Base-by-base conservation (phyloP, 148 eudicot species). In the Chenopodium album region DNA sequence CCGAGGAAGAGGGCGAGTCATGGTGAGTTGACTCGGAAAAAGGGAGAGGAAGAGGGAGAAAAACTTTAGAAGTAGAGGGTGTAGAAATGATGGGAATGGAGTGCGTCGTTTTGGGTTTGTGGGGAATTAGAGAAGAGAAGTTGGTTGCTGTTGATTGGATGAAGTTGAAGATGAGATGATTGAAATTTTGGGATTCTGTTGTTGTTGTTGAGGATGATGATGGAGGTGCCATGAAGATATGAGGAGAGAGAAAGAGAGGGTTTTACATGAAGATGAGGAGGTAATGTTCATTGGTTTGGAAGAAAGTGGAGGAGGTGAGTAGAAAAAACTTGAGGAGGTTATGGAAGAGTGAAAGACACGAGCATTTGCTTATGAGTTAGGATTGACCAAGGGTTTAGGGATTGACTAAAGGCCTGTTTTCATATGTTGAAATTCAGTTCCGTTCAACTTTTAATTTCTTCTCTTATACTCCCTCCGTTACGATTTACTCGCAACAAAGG, bases 121-220 rank as follows among this genome's bases (percentile, higher is more conserved):
- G 80, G 82, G 71, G 54, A 44, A 84, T 34, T 59, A 87, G 34
- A 50, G 89, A 81, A 34, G 86, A 71, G 80, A 91, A 37, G 63
- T 85, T 87, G 77, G 90, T 34, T 59, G 92, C 41, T 22, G 93
- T 78, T 26, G 92, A 85, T 16, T 89, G 90, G 83, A 90, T 82
- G 84, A 92, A 87, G 41, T 76, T 70, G 76, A 81, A 59, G 74
- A 87, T 32, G 79, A 82, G 70, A 73, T 75, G 48, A 79, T 79
- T 31, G 50, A 29, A 17, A 77, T 67, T 82, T 71, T 73, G 86
- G 82, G 78, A 76, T 41, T 63, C 84, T 66, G 65, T 46, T 75
- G 79, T n/a, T 37, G 54, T 50, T 50, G 44, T 6, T 41, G 44
- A 41, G 5, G 44, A 41, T 41, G 44, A 41, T 41, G 44, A 5